Base-by-base conservation (phyloP, 192 early-diverging fungal species). In the Coemansia sp. region DNA sequence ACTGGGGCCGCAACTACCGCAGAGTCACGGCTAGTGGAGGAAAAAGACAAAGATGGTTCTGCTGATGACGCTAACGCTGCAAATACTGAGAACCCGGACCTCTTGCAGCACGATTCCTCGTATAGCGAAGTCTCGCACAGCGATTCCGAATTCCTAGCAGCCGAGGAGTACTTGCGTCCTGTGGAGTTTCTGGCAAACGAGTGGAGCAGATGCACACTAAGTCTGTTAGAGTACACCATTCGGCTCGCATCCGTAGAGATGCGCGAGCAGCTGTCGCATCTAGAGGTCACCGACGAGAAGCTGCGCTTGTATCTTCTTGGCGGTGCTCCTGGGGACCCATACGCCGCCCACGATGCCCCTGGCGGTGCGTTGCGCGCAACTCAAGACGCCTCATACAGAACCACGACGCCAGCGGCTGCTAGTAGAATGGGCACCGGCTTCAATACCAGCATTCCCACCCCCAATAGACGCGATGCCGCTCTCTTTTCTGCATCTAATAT, bases 211-310 rank as follows among this genome's bases (percentile, higher is more conserved):
- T 79, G 74, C 55, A 76, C 71, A 37, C 74, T 93, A 5, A 83
- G 88, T 22, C 66, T 90, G 17, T 72, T 93, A 8, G 91, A 93
- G 69, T 88, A 87, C 63, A 66, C 86, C 16, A 69, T 57, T 37
- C 55, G 55, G 9, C 76, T 92, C 39, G 84, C 86, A 2, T 74
- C 86, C 12, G 68, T 93, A 11, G 91, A 91, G 71, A 75, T 83
- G 38, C 68, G 84, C 39, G 91, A 93, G 64, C 87, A 90, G 50
- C 70, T 67, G 53, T 76, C 84, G 51, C 88, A 91, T 75, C 67
- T 90, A 4, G 83, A 90, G 22, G 80, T 88, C 5, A 71, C 85
- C 7, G 91, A 93, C 72, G 91, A 91, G 58, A 86, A 88, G 56
- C 75, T 93, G 39, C 75, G 85, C 43, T 65, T 89, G 51, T 93